A percentile compares a stretch with the other conserved stretches of the same genome.
These are phyloP conservation scores for Colletotrichum liriopes DNA, from an alignment of 2,329 filamentous ascomycete species.

Conservation along the genomic window DNA sequence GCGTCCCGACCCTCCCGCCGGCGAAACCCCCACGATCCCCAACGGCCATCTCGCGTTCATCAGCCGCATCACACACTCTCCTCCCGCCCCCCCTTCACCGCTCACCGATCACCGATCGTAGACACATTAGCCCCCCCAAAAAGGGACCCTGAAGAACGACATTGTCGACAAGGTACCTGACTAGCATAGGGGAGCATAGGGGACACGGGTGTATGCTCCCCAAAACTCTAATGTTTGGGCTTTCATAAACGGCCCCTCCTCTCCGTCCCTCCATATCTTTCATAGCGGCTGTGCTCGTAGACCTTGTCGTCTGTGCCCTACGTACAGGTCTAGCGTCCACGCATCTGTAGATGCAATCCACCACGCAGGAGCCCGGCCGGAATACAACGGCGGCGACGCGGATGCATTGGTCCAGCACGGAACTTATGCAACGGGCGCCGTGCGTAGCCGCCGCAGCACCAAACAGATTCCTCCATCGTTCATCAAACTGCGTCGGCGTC, in stretches of 20 bases:
- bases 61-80: background rate
- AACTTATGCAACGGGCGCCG: no score
- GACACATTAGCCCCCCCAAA: background rate
- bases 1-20: background rate
- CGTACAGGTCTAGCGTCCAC: constrained; percentile 1
- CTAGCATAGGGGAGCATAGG: background rate
- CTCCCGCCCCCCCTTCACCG: background rate
- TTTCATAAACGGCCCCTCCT: no score
- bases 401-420: no score
- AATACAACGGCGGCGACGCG: background rate
- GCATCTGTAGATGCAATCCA: background rate
- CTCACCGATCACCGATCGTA: background rate
- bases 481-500: background rate
- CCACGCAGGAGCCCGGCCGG: background rate
- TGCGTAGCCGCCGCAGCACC: background rate
- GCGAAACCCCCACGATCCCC: background rate
- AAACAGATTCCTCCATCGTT: no score
- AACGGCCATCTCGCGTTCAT: background rate
- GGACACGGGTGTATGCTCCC: background rate
- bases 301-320: background rate
- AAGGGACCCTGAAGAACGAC: background rate
- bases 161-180: background rate
- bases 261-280: background rate
- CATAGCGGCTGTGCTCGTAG: background rate
- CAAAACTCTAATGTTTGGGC: constrained; percentile 5